Evolutionary conservation across 495 filamentous ascomycete genomes (phyloP), one percentile per base, ranked within the genome.

Genomic region (Penicillium subrubescens): DNA sequence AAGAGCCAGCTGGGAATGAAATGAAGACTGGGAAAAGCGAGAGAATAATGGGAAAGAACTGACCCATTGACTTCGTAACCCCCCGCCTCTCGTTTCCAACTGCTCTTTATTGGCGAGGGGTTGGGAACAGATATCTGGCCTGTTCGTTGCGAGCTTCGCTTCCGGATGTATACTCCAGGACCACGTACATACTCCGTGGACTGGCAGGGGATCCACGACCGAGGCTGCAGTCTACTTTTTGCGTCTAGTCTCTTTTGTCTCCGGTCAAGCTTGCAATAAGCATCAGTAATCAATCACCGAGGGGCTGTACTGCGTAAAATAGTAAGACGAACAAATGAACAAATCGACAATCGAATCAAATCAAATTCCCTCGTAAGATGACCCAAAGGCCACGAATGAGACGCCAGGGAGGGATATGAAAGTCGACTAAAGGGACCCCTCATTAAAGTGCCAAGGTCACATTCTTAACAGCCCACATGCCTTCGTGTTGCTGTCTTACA

Each of bases 241-340:
- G 34, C 34, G 11, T 58, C 34, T 44, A 41, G 37, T 58, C 56
- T 15, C 12, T 31, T 41, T 58, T 17, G 31, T 54, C 58, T 33
- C 52, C 58, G 46, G 58, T 65, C 62, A 53, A 39, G 56, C 56
- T 46, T 46, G 19, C 31, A 58, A 58, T 59, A 15, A 8, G 29
- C 6, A 29, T 50, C 8, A 50, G 25, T 33, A 19, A 48, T 23
- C 19, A 21, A 23, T 11, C 44, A 5, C 44, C 17, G 3, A 14
- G 14, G 8, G 15, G 19, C 8, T 7, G 10, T 11, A 25, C 8
- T 5, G 5, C 21, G 21, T 25, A 11, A 11, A 48, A 27, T 27
- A 4, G 25, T 27, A 27, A 27, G 25, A 27, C 25, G 21, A 46
- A 10, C 5, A 23, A 12, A 25, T 48, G 21, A 46, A 10, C 5